Evolutionary conservation across 495 filamentous ascomycete genomes (phyloP).

Genomic region (Xylaria cubensis): DNA sequence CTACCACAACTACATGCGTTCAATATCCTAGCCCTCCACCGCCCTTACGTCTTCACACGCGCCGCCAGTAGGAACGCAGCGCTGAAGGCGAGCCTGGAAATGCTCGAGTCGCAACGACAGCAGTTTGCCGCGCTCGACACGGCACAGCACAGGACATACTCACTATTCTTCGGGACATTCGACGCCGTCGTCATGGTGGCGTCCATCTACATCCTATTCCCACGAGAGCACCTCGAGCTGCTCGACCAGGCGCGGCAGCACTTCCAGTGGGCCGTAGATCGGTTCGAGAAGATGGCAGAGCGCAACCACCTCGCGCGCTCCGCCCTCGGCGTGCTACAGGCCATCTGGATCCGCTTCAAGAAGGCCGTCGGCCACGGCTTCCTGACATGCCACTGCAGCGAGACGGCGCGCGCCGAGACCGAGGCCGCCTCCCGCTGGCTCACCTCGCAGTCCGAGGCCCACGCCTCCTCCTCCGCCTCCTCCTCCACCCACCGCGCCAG

Average conservation of each 20-base stretch:
- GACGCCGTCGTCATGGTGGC: slow-evolving; percentile 67
- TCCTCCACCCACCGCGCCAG: slow-evolving; percentile 29
- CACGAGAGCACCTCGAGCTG: slow-evolving; percentile 52
- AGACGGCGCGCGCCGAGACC: slow-evolving; percentile 28
- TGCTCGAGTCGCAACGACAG: slow-evolving; percentile 60
- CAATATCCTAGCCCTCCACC: slow-evolving; percentile 66
- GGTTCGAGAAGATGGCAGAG: slow-evolving; percentile 57
- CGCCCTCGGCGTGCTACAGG: slow-evolving; percentile 58
- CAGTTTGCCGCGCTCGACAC: slow-evolving; percentile 57
- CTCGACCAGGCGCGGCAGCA: slow-evolving; percentile 54
- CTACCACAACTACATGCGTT: slow-evolving; percentile 57
- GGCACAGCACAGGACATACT: slow-evolving; percentile 61
- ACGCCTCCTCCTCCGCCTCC: slow-evolving; percentile 27
- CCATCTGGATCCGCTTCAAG: slow-evolving; percentile 53
- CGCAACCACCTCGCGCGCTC: slow-evolving; percentile 59
- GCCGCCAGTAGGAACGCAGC: slow-evolving; percentile 57
- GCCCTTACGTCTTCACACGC: slow-evolving; percentile 68
- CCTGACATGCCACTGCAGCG: slow-evolving; percentile 27
- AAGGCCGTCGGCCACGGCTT: slow-evolving; percentile 45
- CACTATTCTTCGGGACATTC: slow-evolving; percentile 64
- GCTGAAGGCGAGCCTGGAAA: slow-evolving; percentile 59
- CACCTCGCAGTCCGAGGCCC: slow-evolving; percentile 33
- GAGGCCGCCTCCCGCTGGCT: slow-evolving; percentile 29
- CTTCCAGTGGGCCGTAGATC: slow-evolving; percentile 59
- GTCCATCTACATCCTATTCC: slow-evolving; percentile 63